Conservation (phyloP, 257 asterid genomes). For the Vinca minor region DNA sequence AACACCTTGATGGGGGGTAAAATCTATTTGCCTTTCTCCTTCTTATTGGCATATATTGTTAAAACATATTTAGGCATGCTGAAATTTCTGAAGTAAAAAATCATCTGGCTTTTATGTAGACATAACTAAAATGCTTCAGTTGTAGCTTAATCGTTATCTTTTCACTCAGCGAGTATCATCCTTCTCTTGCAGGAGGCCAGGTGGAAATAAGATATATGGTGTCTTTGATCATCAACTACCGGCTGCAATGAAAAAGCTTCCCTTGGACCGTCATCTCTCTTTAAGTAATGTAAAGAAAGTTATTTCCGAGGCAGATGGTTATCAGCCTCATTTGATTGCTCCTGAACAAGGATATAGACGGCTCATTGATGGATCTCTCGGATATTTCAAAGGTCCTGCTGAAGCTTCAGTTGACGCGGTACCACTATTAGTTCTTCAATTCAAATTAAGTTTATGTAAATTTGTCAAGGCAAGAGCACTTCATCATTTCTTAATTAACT, state of each 20-base stretch:
- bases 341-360: slow-evolving; percentile 99
- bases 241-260: slow-evolving; percentile 90
- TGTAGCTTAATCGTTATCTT: no score
- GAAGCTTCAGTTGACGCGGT: slow-evolving; percentile 99
- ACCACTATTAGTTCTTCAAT: slow-evolving; percentile 14
- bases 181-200: slow-evolving; percentile 68
- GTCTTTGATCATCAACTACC: slow-evolving; percentile 96
- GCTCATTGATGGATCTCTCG: slow-evolving; percentile 88
- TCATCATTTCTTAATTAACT: no score
- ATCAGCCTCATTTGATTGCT: slow-evolving; percentile 96
- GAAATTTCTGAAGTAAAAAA: neutral
- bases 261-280: slow-evolving; percentile 93
- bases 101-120: no score
- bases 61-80: slow-evolving; percentile 4
- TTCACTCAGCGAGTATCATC: neutral
- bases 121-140: no score
- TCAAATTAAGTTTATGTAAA: slow-evolving; percentile 5
- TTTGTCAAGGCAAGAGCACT: no score
- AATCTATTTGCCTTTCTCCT: slow-evolving; percentile 13
- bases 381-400: slow-evolving; percentile 94
- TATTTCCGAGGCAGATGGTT: slow-evolving; percentile 93
- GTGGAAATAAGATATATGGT: slow-evolving; percentile 82
- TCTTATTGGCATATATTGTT: no score
- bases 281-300: slow-evolving; percentile 73
- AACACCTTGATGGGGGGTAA: slow-evolving; percentile 98